Base-by-base conservation (phyloP, 352 stramenopile species). In the Globisporangium nagaii region DNA sequence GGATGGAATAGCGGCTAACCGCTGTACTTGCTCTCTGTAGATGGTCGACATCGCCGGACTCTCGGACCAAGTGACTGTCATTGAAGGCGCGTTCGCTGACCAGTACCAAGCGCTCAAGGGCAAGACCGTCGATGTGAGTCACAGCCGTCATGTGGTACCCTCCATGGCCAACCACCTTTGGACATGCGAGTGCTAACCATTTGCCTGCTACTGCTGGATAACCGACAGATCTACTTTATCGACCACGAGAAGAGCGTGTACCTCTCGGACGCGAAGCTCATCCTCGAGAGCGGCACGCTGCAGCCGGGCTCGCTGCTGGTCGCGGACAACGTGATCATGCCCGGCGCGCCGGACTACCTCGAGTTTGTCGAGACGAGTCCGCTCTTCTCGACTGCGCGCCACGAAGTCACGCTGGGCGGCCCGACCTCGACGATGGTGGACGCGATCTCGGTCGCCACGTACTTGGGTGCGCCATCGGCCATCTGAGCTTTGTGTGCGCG, bases 211-310 rank as follows among this genome's bases (percentile, higher is more conserved):
- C 31, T 32, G 15, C 24, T 11, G 68, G 59, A 60, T 67, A 4
- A 22, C 22, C 9, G 45, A 15, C 32, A 74, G 65, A 58, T 77
- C n/a, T 73, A 64, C 62, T 78, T 81, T 37, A 77, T 81, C 39
- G 71, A 79, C 55, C 67, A 79, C 50, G 66, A 75, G 40, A 76
- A 76, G 61, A 60, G 39, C 1, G 36, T 60, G 19, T 76, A 79
- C 43, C 47, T 79, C 15, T 36, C 53, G 3, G 67, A 76, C 51
- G 44, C 65, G 24, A 74, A 80, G 65, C 62, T 74, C n/a, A 73
- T 80, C 25, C 8, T 70, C 10, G 62, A 63, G n/a, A 80, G 61
- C 28, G 56, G 66, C 5, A 62, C 54, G 31, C 58, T 80, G 12
- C 32, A 54, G 9, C 52, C 64, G 8, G 63, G 62, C 4, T 72